Evolutionary conservation across 331 rosid species (phyloP).

Genomic region (Prunus yedoensis): DNA sequence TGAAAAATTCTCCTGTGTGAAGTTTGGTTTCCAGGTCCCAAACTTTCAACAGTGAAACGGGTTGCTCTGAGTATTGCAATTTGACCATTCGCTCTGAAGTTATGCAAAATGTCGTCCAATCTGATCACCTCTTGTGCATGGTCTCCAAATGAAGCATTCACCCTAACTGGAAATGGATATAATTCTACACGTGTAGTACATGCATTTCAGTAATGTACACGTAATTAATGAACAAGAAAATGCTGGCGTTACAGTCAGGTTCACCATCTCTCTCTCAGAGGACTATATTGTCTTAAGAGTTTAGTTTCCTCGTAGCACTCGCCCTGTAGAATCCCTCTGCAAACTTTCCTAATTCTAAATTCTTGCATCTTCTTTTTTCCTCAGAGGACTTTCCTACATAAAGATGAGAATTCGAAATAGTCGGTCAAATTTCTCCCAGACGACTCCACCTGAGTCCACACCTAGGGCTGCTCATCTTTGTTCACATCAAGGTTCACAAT

Average conservation of each 20-base stretch:
- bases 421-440: neutral
- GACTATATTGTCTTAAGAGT: neutral
- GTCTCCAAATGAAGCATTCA: neutral
- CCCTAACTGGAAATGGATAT: conserved; percentile 2
- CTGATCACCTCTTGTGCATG: neutral
- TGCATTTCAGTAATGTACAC: conserved; percentile 12
- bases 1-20: neutral
- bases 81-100: neutral
- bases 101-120: neutral
- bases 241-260: neutral
- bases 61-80: neutral
- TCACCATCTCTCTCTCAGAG: neutral
- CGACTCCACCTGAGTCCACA: neutral
- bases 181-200: conserved; percentile 5
- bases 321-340: neutral
- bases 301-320: neutral
- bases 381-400: neutral
- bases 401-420: conserved; percentile 23
- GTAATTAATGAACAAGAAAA: neutral
- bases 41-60: neutral
- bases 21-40: neutral
- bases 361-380: neutral
- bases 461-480: neutral
- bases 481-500: neutral
- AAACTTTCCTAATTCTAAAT: neutral